Conservation (phyloP, 768 basidiomycete genomes). For the Fomitopsis pulvina region DNA sequence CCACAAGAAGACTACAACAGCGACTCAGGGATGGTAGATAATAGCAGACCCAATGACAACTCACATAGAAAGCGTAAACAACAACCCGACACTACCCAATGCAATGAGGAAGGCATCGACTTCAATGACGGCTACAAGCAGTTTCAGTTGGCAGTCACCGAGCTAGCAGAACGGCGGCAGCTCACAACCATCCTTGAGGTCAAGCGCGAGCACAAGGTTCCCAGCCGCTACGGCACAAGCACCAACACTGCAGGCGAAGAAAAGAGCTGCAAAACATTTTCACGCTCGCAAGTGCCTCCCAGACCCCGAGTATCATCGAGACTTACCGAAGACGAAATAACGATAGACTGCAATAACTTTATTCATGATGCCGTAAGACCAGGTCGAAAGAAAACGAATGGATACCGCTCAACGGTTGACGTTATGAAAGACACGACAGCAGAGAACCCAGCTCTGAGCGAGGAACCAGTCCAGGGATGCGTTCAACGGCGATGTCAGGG, state of each 20-base stretch:
- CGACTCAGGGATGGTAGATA: not conserved
- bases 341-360: slow-evolving; percentile 44
- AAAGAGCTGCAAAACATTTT: slow-evolving; percentile 36
- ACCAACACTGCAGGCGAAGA: slow-evolving; percentile 60
- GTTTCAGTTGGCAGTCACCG: not conserved
- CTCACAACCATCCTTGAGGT: slow-evolving; percentile 9
- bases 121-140: slow-evolving; percentile 25
- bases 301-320: not conserved
- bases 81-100: slow-evolving; percentile 51
- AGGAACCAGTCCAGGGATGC: slow-evolving; percentile 26
- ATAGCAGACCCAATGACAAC: slow-evolving; percentile 17
- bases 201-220: slow-evolving; percentile 50
- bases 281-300: not conserved
- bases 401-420: slow-evolving; percentile 28
- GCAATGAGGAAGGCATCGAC: slow-evolving; percentile 57
- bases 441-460: slow-evolving; percentile 23
- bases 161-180: slow-evolving; percentile 20
- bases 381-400: slow-evolving; percentile 18
- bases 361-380: slow-evolving; percentile 31
- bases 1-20: slow-evolving; percentile 45
- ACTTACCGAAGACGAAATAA: slow-evolving; percentile 56
- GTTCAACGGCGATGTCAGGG: slow-evolving; percentile 9
- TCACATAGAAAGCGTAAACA: slow-evolving; percentile 53
- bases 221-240: slow-evolving; percentile 61
- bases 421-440: slow-evolving; percentile 14